Base-by-base conservation (phyloP, 75 land plant species). In the Picea sitchensis region DNA sequence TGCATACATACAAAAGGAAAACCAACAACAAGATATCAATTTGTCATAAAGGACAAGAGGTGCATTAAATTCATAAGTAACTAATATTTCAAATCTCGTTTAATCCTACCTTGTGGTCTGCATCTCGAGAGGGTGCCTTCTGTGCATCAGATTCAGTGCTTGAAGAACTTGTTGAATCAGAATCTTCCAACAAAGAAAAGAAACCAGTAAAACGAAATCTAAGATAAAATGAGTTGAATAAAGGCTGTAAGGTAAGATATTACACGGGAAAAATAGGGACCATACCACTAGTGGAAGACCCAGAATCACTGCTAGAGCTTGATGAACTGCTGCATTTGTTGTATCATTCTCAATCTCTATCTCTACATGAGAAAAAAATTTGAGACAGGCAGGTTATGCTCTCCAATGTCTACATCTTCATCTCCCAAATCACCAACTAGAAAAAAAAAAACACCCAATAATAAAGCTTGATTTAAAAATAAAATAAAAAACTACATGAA, bases 341-440 rank as follows among this genome's bases (percentile, higher is more conserved):
- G 80, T 78, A 83, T 90, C 92, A 63, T 90, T 94, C 68, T 91
- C 93, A 71, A 91, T 92, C 47, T 85, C 93, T 5, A 91, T 92
- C 47, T 85, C 93, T 5, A 96, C 82, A 18, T 88, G 87, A n/a
- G 99, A 88, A 26, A 26, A 59, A 76, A 88, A 57, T 92, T 85
- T 61, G 90, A 83, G 8, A 87, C 86, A 44, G 98, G 95, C 80
- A 92, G 80, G 77, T 96, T 93, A 78, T 89, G 82, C 9, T 86
- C 96, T 65, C 84, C 93, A 58, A 94, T 92, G 78, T 96, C 98
- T 8, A 94, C 87, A 84, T 96, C 99, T 86, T 94, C 95, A 57
- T 94, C 98, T 84, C 64, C 87, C 0, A 77, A 82, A 13, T 88
- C 96, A 77, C 81, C 80, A 12, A 82, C 93, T 92, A 67, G 1